phyloP scores from a whole-genome alignment of 192 early-diverging fungal genomes.

The Podila horticola region DNA sequence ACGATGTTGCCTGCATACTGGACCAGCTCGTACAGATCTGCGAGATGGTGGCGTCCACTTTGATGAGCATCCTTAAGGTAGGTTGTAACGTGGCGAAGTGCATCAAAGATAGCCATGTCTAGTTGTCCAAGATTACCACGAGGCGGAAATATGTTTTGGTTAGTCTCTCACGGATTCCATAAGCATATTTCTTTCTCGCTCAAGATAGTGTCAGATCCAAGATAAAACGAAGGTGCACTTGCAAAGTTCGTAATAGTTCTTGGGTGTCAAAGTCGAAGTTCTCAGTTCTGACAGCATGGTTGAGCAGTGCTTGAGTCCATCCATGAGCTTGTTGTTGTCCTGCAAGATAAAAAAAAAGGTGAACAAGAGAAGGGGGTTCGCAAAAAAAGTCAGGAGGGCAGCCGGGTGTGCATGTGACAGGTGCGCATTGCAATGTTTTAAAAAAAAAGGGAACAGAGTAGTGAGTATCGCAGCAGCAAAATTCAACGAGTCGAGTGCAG shows the following conservation, averaged over 20 bases:
- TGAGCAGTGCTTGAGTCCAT: constrained; percentile 98
- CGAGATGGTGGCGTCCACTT: constrained; percentile 80
- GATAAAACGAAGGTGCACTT: constrained; percentile 39
- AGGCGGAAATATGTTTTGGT: background rate
- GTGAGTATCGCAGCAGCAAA: background rate
- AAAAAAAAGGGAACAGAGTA: background rate
- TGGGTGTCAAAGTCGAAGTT: constrained; percentile 94
- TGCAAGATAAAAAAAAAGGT: constrained; percentile 27
- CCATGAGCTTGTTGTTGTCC: constrained; percentile 93
- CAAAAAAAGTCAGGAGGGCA: background rate
- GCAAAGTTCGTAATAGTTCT: constrained; percentile 99
- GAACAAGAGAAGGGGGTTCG: background rate
- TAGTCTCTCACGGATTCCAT: background rate
- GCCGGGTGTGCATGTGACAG: background rate
- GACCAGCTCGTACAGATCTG: constrained; percentile 97
- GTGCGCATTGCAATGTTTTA: background rate
- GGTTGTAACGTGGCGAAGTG: constrained; percentile 90
- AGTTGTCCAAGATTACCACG: background rate
- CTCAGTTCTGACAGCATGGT: constrained; percentile 97
- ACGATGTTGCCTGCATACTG: constrained; percentile 99
- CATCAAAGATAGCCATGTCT: constrained; percentile 99
- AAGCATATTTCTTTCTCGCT: background rate
- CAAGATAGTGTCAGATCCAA: background rate
- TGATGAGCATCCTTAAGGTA: constrained; percentile 94
- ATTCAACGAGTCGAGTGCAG: background rate